Evolutionary conservation across 2,329 filamentous ascomycete species (phyloP).

Genomic region (Plenodomus biglobosus): DNA sequence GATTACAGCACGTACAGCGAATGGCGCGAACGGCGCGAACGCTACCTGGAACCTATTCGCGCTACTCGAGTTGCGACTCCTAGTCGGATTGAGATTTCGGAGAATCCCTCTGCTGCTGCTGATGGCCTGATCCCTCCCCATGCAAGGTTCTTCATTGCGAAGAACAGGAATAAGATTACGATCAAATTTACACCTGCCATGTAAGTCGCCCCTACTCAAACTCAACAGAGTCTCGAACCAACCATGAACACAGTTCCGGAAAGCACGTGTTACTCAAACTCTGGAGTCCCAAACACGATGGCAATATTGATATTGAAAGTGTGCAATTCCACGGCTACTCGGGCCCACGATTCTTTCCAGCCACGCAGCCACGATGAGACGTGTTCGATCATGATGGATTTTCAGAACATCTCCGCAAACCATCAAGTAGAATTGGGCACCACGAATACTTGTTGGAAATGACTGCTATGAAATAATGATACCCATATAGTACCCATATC

Average conservation of each 20-base stretch:
- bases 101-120: slow-evolving; percentile 15
- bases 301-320: slow-evolving; percentile 88
- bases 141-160: slow-evolving; percentile 80
- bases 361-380: slow-evolving; percentile 51
- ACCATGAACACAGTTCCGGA: slow-evolving; percentile 57
- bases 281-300: slow-evolving; percentile 74
- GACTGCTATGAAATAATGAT: background rate
- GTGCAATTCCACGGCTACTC: slow-evolving; percentile 82
- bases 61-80: slow-evolving; percentile 34
- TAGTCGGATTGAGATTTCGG: slow-evolving; percentile 38
- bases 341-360: slow-evolving; percentile 81
- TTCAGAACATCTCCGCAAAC: no score
- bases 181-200: slow-evolving; percentile 83
- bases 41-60: slow-evolving; percentile 29
- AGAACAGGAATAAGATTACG: slow-evolving; percentile 79
- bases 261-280: slow-evolving; percentile 86
- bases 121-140: slow-evolving; percentile 65
- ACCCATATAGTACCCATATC: background rate
- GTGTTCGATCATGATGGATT: background rate
- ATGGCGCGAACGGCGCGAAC: slow-evolving; percentile 32
- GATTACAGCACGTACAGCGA: slow-evolving; percentile 28
- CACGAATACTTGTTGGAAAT: background rate
- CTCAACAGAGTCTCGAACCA: background rate
- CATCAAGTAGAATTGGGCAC: no score
- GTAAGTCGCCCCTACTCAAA: slow-evolving; percentile 41